phyloP scores from a whole-genome alignment of 2,329 filamentous ascomycete genomes.

The Dissoconium aciculare region DNA sequence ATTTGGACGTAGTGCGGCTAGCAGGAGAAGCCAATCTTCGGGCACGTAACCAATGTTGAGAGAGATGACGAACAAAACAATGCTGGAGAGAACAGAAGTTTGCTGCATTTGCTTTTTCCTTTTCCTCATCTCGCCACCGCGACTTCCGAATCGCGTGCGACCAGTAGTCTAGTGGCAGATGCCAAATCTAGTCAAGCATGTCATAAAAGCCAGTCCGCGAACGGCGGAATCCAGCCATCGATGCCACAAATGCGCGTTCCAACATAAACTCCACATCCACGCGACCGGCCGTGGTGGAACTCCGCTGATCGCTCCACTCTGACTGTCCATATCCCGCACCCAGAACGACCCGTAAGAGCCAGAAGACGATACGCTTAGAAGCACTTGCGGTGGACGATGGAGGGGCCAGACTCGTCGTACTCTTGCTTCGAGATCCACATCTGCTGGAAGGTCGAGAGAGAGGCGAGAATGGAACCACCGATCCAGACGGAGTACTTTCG shows the following conservation, averaged over 20 bases:
- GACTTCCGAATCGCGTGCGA: slow-evolving; percentile 13
- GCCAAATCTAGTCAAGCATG: slow-evolving; percentile 14
- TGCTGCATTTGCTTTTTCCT: slow-evolving; percentile 11
- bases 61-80: slow-evolving; percentile 7
- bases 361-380: slow-evolving; percentile 55
- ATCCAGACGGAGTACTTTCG: slow-evolving; percentile 99
- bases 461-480: slow-evolving; percentile 99
- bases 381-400: slow-evolving; percentile 99
- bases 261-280: no score
- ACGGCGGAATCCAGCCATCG: not conserved
- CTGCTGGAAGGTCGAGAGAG: slow-evolving; percentile 99
- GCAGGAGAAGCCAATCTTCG: no score
- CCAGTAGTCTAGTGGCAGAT: slow-evolving; percentile 16
- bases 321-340: slow-evolving; percentile 10
- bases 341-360: slow-evolving; percentile 10
- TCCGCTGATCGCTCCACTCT: not conserved
- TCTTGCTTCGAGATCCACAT: slow-evolving; percentile 99
- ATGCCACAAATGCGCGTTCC: not conserved
- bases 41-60: not conserved
- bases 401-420: slow-evolving; percentile 99
- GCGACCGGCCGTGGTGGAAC: no score
- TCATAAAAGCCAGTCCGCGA: slow-evolving; percentile 2
- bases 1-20: no score
- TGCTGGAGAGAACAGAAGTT: no score
- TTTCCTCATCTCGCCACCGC: slow-evolving; percentile 15